A percentile compares a stretch with the other conserved stretches of the same genome.
Conservation (phyloP, 352 stramenopile genomes). For the Pythium aquatile region DNA sequence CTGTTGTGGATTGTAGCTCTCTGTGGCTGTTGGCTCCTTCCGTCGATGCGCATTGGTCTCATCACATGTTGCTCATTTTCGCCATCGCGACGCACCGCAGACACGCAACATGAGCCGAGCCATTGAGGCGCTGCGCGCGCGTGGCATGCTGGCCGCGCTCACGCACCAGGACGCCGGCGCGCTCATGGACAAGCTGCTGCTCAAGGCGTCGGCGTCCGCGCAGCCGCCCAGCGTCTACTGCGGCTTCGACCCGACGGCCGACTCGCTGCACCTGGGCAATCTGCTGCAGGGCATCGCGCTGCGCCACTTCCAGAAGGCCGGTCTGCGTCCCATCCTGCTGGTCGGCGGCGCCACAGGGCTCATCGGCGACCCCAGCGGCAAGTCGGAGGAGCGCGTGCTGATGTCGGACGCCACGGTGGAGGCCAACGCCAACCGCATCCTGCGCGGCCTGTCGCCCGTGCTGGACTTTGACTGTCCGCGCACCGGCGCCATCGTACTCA, state of each 20-base stretch:
- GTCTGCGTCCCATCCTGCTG: constrained; percentile 89
- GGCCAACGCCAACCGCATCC: constrained; percentile 89
- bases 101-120: constrained; percentile 60
- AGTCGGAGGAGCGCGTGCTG: constrained; percentile 95
- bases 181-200: constrained; percentile 55
- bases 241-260: constrained; percentile 91
- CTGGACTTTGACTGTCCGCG: constrained; percentile 90
- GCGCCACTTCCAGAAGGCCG: constrained; percentile 84
- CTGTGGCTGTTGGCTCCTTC: background rate
- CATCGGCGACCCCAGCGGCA: constrained; percentile 98
- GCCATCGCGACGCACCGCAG: background rate
- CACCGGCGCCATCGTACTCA: constrained; percentile 94
- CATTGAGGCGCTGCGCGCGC: constrained; percentile 51
- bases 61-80: background rate
- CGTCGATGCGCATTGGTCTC: constrained; percentile 8
- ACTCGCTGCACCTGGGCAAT: constrained; percentile 91
- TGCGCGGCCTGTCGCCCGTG: constrained; percentile 91
- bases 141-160: constrained; percentile 72
- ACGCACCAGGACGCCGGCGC: constrained; percentile 62
- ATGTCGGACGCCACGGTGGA: constrained; percentile 93
- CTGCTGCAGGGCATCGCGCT: constrained; percentile 85
- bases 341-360: constrained; percentile 87
- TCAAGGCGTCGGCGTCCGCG: background rate
- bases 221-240: constrained; percentile 68
- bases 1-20: constrained; percentile 12